phyloP scores from a whole-genome alignment of 2,329 filamentous ascomycete species.

The Parastagonospora avenae region DNA sequence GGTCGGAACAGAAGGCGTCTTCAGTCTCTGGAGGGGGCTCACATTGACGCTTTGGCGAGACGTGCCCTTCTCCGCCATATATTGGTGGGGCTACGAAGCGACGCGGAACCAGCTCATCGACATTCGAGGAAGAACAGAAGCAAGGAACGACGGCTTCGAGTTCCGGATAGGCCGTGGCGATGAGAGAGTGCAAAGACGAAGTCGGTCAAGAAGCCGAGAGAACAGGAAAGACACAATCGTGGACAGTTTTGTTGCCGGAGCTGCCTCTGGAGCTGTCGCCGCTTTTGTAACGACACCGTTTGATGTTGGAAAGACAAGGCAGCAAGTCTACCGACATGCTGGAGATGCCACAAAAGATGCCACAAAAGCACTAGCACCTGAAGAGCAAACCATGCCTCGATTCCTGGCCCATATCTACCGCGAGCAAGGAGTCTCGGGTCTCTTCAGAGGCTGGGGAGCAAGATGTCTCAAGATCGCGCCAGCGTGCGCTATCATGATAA shows the following conservation, averaged over 20 bases:
- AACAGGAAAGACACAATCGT: conserved; percentile 78
- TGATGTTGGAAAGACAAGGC: conserved; percentile 95
- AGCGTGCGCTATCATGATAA: conserved; percentile 98
- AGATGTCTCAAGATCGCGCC: conserved; percentile 93
- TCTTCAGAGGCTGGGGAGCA: conserved; percentile 92
- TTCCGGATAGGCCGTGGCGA: conserved; percentile 42
- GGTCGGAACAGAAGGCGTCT: conserved; percentile 77
- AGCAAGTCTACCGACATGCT: conserved; percentile 76
- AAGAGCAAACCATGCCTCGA: conserved; percentile 77
- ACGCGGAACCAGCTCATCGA: conserved; percentile 75
- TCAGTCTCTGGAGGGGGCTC: conserved; percentile 86
- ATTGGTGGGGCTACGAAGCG: conserved; percentile 97
- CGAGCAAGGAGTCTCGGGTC: conserved; percentile 77
- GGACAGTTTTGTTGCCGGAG: conserved; percentile 89
- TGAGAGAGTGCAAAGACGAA: conserved; percentile 34
- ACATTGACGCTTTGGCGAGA: conserved; percentile 94
- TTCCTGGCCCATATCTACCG: conserved; percentile 91
- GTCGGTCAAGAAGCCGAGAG: conserved; percentile 66
- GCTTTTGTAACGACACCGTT: conserved; percentile 93
- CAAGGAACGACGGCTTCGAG: conserved; percentile 34
- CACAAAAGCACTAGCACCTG: conserved; percentile 60
- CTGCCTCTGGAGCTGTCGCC: conserved; percentile 79
- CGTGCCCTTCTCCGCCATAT: conserved; percentile 94
- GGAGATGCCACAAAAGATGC: conserved; percentile 45
- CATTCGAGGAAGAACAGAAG: conserved; percentile 60